Evolutionary conservation across 2,329 filamentous ascomycete species (phyloP), one percentile per base, ranked within the genome.

Genomic region (Xylariaceae sp.): DNA sequence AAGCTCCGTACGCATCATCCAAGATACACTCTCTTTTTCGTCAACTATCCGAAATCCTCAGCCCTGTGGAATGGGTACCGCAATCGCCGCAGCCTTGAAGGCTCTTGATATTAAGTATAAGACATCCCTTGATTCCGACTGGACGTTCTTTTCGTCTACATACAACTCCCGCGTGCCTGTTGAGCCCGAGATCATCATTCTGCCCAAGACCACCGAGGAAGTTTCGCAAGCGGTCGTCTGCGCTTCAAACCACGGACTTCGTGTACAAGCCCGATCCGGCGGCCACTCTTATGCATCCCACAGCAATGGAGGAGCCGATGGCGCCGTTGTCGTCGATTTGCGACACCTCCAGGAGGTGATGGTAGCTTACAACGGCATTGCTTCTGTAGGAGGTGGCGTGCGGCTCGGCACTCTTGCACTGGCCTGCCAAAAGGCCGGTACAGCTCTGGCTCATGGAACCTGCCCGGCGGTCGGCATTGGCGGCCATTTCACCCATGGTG

Each of bases 251-350:
- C 54, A 61, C 40, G 64, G 66, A 30, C 53, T 73, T 39, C 74
- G 75, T 45, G 72, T 79, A 3, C 75, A 78, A 48, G 66, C 74
- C n/a, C 68, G 68, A 48, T 71, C 68, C 39, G 76, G 76, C 10
- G 76, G 76, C 0, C 76, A 78, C 52, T 74, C 69, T 11, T 79
- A 76, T 60, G 75, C 66, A 1, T 76, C 73, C 38, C 72, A 72
- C 55, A 71, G 72, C 63, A 65, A 59, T 45, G 66, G 68, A 6
- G 68, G 66, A 1, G 35, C 51, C 2, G 51, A 70, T 51, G 66
- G 67, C 3, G 54, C 61, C 40, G 58, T 68, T 45, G 63, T 72
- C 12, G 51, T 72, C 33, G 65, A 71, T 48, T 56, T 72, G 27
- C 57, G 66, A 33, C 45, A 59, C 3, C 56, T 71, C 43, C 59